Conservation (phyloP, 805 yeast genomes). For the Metschnikowia santaceciliae region DNA sequence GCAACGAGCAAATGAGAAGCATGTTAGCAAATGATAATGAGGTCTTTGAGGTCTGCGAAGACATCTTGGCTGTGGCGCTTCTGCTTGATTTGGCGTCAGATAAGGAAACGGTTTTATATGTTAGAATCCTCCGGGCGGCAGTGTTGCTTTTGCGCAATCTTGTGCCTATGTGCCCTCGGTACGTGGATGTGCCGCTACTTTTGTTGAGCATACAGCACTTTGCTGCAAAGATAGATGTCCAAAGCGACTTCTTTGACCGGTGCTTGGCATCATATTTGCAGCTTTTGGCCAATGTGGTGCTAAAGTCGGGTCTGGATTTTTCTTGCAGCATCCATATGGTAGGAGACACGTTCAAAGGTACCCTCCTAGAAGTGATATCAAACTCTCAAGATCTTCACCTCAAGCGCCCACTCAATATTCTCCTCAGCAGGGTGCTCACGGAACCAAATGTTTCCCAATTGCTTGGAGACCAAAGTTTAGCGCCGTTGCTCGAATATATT, state of each 20-base stretch:
- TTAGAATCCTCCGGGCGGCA: slow-evolving; percentile 44
- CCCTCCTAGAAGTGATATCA: neutral
- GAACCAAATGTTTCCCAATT: neutral
- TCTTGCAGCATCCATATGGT: slow-evolving; percentile 1
- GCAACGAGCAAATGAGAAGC: neutral
- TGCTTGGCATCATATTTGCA: slow-evolving; percentile 14
- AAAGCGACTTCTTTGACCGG: slow-evolving; percentile 1
- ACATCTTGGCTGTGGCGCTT: slow-evolving; percentile 9
- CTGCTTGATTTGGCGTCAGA: slow-evolving; percentile 2
- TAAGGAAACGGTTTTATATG: slow-evolving; percentile 7
- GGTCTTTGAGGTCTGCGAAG: slow-evolving; percentile 7
- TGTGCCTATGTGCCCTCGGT: slow-evolving; percentile 23
- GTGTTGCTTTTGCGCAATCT: slow-evolving; percentile 48
- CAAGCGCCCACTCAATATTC: slow-evolving; percentile 7
- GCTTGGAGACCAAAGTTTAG: neutral
- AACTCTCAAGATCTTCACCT: neutral
- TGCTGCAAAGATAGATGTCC: neutral
- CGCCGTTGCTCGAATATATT: slow-evolving; percentile 5
- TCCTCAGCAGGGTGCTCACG: slow-evolving; percentile 4
- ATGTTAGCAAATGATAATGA: slow-evolving; percentile 1
- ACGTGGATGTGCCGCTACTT: slow-evolving; percentile 6
- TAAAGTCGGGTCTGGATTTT: slow-evolving; percentile 2
- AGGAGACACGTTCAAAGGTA: slow-evolving; percentile 3
- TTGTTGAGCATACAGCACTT: slow-evolving; percentile 10
- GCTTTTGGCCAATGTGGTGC: slow-evolving; percentile 12